These are phyloP conservation scores for Suillus subaureus DNA, from an alignment of 768 basidiomycete species.

Conservation along the genomic window DNA sequence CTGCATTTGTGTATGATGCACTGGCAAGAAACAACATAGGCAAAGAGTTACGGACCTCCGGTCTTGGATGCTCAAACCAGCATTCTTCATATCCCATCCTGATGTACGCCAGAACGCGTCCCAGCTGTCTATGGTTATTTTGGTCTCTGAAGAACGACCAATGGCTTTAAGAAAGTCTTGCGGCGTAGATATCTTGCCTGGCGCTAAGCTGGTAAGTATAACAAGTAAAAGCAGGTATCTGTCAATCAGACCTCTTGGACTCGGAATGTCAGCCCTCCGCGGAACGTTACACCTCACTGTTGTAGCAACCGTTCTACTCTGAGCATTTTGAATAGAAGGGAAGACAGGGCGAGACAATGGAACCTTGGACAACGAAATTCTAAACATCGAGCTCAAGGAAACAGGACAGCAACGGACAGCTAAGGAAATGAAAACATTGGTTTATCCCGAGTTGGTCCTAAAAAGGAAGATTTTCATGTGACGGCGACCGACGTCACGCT, in stretches of 20 bases:
- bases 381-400: neutral
- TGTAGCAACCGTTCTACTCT: conserved; percentile 28
- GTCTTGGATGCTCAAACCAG: conserved; percentile 67
- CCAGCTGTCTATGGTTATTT: conserved; percentile 69
- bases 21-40: conserved; percentile 11
- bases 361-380: neutral
- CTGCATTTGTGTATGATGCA: conserved; percentile 37
- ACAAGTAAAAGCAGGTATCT: neutral
- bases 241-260: conserved; percentile 23
- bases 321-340: conserved; percentile 40
- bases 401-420: neutral
- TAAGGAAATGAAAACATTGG: neutral
- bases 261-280: conserved; percentile 21
- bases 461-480: conserved; percentile 4
- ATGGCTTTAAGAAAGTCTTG: conserved; percentile 73
- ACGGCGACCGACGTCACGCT: neutral
- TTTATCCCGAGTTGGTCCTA: neutral
- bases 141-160: conserved; percentile 67
- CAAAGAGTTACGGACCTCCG: conserved; percentile 54
- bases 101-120: conserved; percentile 68
- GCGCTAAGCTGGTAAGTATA: conserved; percentile 11
- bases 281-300: conserved; percentile 8
- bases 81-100: conserved; percentile 60
- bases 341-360: conserved; percentile 20
- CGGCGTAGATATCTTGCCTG: conserved; percentile 58